These are phyloP conservation scores for Cytospora piceicola DNA, from an alignment of 2,329 filamentous ascomycete genomes.

Conservation along the genomic window DNA sequence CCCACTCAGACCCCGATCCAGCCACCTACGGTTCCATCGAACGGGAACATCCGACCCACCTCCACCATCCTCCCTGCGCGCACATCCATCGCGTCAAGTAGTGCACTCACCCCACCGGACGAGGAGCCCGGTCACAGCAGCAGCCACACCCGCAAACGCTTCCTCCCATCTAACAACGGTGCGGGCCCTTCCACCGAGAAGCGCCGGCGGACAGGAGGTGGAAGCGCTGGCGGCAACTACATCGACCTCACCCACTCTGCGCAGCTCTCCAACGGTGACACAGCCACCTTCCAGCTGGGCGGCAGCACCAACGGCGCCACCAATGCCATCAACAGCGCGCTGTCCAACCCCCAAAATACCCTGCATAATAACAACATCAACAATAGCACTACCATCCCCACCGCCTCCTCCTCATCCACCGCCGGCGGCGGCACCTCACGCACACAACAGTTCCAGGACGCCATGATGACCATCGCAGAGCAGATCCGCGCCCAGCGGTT, in stretches of 20 bases:
- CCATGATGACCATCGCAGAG: slow-evolving; percentile 36
- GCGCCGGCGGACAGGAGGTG: slow-evolving; percentile 41
- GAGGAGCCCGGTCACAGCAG: slow-evolving; percentile 42
- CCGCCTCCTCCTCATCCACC: slow-evolving; percentile 6
- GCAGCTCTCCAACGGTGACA: slow-evolving; percentile 24
- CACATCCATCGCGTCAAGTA: slow-evolving; percentile 45
- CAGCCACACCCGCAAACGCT: slow-evolving; percentile 48
- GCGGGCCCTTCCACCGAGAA: slow-evolving; percentile 36
- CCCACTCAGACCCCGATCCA: slow-evolving; percentile 32
- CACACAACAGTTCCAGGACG: slow-evolving; percentile 32
- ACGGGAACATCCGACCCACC: slow-evolving; percentile 35
- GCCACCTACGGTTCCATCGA: slow-evolving; percentile 32
- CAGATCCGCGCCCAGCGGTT: slow-evolving; percentile 39
- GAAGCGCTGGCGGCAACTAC: slow-evolving; percentile 28
- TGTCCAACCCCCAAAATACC: slow-evolving; percentile 11
- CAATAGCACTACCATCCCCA: slow-evolving; percentile 11
- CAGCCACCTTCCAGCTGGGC: slow-evolving; percentile 12
- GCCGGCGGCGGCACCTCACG: slow-evolving; percentile 34
- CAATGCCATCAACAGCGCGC: slow-evolving; percentile 4
- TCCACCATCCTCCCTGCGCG: slow-evolving; percentile 46
- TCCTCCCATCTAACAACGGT: slow-evolving; percentile 32
- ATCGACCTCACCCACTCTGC: slow-evolving; percentile 31
- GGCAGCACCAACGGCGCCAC: slow-evolving; percentile 11
- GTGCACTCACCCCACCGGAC: slow-evolving; percentile 59
- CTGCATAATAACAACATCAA: slow-evolving; percentile 4